Evolutionary conservation across 495 filamentous ascomycete species (phyloP).

Genomic region (Penicillium riverlandense): DNA sequence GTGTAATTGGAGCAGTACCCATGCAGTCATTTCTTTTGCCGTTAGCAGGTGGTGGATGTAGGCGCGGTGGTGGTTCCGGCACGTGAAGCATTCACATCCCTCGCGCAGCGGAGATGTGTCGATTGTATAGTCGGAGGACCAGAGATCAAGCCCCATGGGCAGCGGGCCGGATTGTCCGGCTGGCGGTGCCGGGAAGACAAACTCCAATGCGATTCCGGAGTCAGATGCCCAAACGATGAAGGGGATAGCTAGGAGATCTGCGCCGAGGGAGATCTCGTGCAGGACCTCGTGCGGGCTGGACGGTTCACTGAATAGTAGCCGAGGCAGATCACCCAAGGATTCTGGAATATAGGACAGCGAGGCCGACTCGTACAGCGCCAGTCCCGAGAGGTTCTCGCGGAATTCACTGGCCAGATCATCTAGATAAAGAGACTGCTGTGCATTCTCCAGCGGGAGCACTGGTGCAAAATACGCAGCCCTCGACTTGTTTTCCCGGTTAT

Average conservation of each 20-base stretch:
- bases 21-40: slow-evolving; percentile 93
- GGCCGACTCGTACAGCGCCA: slow-evolving; percentile 73
- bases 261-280: slow-evolving; percentile 61
- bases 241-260: slow-evolving; percentile 71
- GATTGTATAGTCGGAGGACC: slow-evolving; percentile 48
- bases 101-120: slow-evolving; percentile 50
- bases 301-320: slow-evolving; percentile 63
- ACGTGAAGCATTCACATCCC: slow-evolving; percentile 76
- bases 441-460: slow-evolving; percentile 65
- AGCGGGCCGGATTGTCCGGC: slow-evolving; percentile 10
- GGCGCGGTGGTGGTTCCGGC: slow-evolving; percentile 74
- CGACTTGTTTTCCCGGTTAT: slow-evolving; percentile 31
- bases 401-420: slow-evolving; percentile 53
- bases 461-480: slow-evolving; percentile 66
- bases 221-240: slow-evolving; percentile 72
- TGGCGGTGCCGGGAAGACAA: slow-evolving; percentile 58
- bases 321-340: slow-evolving; percentile 52
- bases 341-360: slow-evolving; percentile 59
- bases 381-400: slow-evolving; percentile 53
- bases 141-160: slow-evolving; percentile 72
- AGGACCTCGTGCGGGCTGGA: slow-evolving; percentile 67
- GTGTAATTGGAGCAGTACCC: slow-evolving; percentile 87
- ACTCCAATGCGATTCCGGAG: slow-evolving; percentile 76
- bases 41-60: slow-evolving; percentile 79
- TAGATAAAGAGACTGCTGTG: slow-evolving; percentile 70